These are phyloP conservation scores for Magnolia changhungtana DNA, from an alignment of 164 flowering plant genomes.

Conservation along the genomic window DNA sequence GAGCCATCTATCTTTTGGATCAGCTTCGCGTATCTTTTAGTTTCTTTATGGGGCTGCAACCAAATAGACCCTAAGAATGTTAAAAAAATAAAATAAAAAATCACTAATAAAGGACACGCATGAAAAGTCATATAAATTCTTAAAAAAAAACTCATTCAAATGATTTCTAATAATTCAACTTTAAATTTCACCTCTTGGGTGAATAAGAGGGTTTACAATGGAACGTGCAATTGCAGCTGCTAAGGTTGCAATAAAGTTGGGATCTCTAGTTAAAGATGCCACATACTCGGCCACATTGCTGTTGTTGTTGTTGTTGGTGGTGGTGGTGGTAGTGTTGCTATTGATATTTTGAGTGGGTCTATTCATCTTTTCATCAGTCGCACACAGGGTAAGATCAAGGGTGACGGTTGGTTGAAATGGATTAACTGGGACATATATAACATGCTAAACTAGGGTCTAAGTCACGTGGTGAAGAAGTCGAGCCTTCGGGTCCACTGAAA, in stretches of 20 bases:
- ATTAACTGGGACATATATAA: conserved; percentile 1
- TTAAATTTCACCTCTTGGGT: neutral
- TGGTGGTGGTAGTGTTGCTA: too few species aligned
- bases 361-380: neutral
- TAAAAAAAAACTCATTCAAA: too few species aligned
- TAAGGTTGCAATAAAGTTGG: conserved; percentile 33
- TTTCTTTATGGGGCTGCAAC: too few species aligned
- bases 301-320: neutral
- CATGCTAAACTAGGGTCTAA: neutral
- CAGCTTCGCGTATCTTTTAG: too few species aligned
- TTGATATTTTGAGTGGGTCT: too few species aligned
- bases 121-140: too few species aligned
- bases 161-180: too few species aligned
- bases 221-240: conserved; percentile 42
- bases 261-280: conserved; percentile 37
- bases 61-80: too few species aligned
- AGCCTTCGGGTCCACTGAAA: neutral
- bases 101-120: too few species aligned
- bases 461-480: conserved; percentile 2
- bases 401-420: conserved; percentile 13
- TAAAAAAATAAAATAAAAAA: too few species aligned
- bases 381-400: conserved; percentile 26
- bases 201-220: neutral
- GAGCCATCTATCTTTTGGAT: too few species aligned
- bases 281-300: conserved; percentile 26